Conservation (phyloP, 441 rosid genomes). For the Populus hybrid region DNA sequence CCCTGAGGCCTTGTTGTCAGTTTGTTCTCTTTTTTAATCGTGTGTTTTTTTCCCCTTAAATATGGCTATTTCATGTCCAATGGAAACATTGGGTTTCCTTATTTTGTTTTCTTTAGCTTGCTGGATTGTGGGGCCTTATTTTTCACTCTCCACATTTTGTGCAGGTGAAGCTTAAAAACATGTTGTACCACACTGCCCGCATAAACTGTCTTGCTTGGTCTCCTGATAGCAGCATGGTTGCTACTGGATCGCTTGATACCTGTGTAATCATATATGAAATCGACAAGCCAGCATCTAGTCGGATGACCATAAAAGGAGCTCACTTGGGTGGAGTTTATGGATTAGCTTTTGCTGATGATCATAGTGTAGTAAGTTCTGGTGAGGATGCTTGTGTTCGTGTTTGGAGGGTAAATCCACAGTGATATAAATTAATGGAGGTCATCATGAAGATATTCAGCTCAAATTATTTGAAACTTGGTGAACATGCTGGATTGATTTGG, state of each 20-base stretch:
- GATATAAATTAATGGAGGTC: slow-evolving; percentile 9
- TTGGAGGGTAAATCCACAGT: slow-evolving; percentile 59
- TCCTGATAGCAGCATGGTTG: slow-evolving; percentile 72
- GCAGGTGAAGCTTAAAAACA: slow-evolving; percentile 87
- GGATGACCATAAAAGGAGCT: slow-evolving; percentile 80
- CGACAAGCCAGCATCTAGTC: slow-evolving; percentile 72
- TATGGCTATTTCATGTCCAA: too few relatives aligned
- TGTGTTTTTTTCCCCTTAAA: too few relatives aligned
- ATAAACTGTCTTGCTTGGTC: slow-evolving; percentile 98
- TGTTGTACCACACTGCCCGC: slow-evolving; percentile 93
- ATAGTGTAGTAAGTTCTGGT: slow-evolving; percentile 75
- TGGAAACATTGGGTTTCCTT: too few relatives aligned
- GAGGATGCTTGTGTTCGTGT: slow-evolving; percentile 96
- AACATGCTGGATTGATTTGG: slow-evolving; percentile 7
- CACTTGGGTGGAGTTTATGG: slow-evolving; percentile 95
- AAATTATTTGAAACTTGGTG: slow-evolving; percentile 4
- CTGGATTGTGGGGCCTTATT: background rate
- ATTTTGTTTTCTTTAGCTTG: background rate
- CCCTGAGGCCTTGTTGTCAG: background rate
- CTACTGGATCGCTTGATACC: slow-evolving; percentile 92
- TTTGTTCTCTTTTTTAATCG: too few relatives aligned
- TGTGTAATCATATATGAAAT: slow-evolving; percentile 79
- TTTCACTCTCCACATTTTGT: background rate
- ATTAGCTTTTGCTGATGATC: slow-evolving; percentile 66
- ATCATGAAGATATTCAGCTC: background rate